Evolutionary conservation across 805 yeast species (phyloP).

Genomic region (Metschnikowia kofuensis): DNA sequence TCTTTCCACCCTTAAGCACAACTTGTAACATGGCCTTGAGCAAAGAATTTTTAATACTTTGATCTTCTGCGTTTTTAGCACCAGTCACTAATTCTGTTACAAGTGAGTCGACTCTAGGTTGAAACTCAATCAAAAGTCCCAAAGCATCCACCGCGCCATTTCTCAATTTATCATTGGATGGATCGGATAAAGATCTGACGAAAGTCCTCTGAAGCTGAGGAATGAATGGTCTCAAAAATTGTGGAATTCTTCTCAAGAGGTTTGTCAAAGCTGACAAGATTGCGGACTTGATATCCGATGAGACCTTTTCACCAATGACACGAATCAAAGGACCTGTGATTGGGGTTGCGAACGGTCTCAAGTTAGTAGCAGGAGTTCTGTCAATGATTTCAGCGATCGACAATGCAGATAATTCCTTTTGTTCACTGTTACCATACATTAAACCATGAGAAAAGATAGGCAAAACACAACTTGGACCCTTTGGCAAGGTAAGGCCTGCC

Average conservation of each 20-base stretch:
- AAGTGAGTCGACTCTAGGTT: conserved; percentile 91
- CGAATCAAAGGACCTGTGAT: conserved; percentile 98
- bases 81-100: conserved; percentile 80
- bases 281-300: conserved; percentile 91
- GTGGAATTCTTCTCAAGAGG: conserved; percentile 80
- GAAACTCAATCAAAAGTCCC: conserved; percentile 83
- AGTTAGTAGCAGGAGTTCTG: conserved; percentile 76
- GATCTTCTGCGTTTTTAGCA: conserved; percentile 60
- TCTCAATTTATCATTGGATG: conserved; percentile 67
- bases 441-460: conserved; percentile 94
- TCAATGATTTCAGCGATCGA: conserved; percentile 86
- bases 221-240: conserved; percentile 87
- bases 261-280: conserved; percentile 80
- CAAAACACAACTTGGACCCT: conserved; percentile 82
- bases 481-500: conserved; percentile 71
- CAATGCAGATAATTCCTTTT: conserved; percentile 80
- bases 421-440: conserved; percentile 85
- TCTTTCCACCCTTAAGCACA: conserved; percentile 71
- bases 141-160: conserved; percentile 85
- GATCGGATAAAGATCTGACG: conserved; percentile 84
- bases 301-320: conserved; percentile 94
- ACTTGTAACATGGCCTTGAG: conserved; percentile 81
- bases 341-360: conserved; percentile 85
- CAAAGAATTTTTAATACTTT: conserved; percentile 82
- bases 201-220: conserved; percentile 98